Conservation (phyloP, 2,329 filamentous ascomycete genomes). For the Fonsecaea multimorphosa region DNA sequence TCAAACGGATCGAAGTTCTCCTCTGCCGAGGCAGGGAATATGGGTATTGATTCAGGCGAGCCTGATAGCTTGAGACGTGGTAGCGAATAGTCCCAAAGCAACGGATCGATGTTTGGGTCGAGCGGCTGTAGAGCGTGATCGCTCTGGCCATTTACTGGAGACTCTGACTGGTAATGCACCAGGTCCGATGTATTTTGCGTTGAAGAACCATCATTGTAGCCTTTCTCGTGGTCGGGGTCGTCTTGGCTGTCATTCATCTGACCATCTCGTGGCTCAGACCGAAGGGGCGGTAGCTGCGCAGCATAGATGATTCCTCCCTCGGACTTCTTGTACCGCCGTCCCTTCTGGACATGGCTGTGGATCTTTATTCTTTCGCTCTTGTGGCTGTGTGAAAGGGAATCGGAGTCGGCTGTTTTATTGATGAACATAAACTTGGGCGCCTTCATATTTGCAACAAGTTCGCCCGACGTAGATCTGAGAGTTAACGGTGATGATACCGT, state of each 20-base stretch:
- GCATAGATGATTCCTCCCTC: constrained; percentile 7
- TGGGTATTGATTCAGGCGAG: constrained; percentile 15
- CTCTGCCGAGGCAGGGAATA: constrained; percentile 26
- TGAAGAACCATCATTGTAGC: neutral
- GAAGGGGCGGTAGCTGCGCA: constrained; percentile 10
- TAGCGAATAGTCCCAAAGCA: constrained; percentile 18
- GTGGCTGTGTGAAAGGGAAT: constrained; percentile 30
- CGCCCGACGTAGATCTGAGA: neutral
- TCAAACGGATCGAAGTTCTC: constrained; percentile 29
- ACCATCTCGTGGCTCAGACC: neutral
- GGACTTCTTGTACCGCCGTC: constrained; percentile 26
- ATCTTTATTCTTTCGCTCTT: constrained; percentile 28
- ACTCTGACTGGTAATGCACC: neutral
- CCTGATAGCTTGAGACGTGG: neutral
- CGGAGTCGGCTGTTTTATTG: constrained; percentile 26
- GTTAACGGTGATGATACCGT: neutral
- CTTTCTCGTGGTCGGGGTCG: neutral
- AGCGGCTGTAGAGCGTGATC: neutral
- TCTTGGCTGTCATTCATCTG: neutral
- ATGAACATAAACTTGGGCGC: constrained; percentile 30
- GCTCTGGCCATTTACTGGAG: too few species aligned
- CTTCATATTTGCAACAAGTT: constrained; percentile 11
- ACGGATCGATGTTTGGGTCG: constrained; percentile 17
- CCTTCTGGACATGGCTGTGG: constrained; percentile 31
- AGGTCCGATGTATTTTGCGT: neutral